phyloP scores from a whole-genome alignment of 1,139 yeast genomes.

The Insectozyma bohioensis region DNA sequence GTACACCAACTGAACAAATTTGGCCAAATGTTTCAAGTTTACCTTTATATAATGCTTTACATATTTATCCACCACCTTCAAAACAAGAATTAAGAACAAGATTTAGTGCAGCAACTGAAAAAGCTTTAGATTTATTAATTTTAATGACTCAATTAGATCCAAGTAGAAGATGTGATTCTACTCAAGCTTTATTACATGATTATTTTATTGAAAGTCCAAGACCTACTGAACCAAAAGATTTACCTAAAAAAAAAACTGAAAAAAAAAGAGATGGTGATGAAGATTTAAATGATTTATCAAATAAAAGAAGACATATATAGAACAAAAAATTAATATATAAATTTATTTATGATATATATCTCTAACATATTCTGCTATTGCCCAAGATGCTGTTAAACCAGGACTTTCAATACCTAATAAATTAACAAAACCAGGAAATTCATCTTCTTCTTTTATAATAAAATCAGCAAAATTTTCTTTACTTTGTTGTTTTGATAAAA shows the following conservation, averaged over 20 bases:
- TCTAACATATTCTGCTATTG: constrained; percentile 73
- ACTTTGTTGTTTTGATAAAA: constrained; percentile 45
- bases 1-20: constrained; percentile 87
- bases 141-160: constrained; percentile 82
- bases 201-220: constrained; percentile 75
- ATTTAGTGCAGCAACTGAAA: constrained; percentile 89
- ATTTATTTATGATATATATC: constrained; percentile 29
- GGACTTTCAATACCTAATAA: constrained; percentile 87
- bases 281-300: constrained; percentile 15
- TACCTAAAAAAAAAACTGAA: constrained; percentile 53
- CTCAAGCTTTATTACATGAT: constrained; percentile 61
- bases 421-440: constrained; percentile 77
- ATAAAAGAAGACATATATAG: constrained; percentile 17
- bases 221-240: constrained; percentile 68
- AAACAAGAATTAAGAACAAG: constrained; percentile 77
- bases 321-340: background rate
- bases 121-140: constrained; percentile 74
- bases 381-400: constrained; percentile 80
- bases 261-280: constrained; percentile 19
- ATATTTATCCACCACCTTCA: constrained; percentile 81
- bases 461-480: constrained; percentile 63
- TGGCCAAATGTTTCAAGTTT: constrained; percentile 91
- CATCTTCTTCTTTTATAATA: constrained; percentile 59
- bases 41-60: constrained; percentile 71
- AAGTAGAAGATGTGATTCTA: constrained; percentile 63